Base-by-base conservation (phyloP, 108 stramenopile species). In the Nitzschia sp. region DNA sequence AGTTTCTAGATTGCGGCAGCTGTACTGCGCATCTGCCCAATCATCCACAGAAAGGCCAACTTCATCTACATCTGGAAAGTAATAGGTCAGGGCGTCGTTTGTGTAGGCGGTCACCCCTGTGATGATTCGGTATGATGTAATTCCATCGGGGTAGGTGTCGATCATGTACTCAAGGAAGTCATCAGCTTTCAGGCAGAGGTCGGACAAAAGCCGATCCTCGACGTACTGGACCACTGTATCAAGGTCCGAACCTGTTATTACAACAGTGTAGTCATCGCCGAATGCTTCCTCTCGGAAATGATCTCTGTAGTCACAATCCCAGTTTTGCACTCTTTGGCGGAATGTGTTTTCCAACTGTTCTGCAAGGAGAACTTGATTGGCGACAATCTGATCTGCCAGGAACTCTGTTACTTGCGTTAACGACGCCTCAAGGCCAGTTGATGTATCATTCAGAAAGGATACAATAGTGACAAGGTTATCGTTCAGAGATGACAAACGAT, bases 301-400 rank as follows among this genome's bases (percentile, higher is more conserved):
- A 53, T 72, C 71, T n/a, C 62, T 42, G 44, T 53, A 73, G 34
- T 48, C 63, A 56, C 80, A 78, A 53, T 78, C 77, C 80, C 80
- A 78, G 12, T 11, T 63, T 8, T 41, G 19, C 1, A 64, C 40
- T 19, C 69, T 57, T 61, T 75, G 73, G 7, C 34, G 50, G 52
- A 70, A 78, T 21, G 60, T 67, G 20, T 75, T 74, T 41, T 82
- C 64, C 46, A 77, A 42, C 12, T 56, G 57, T n/a, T 57, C 62
- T 11, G 44, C 8, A 2, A 66, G 43, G 22, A 73, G 34, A 2
- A 22, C 11, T 26, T 68, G 55, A 34, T 82, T 55, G 40, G 61
- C 56, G 0, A 20, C 37, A 12, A 82, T 73, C 42, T 70, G 69
- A 10, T 66, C 59, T 0, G 72, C 67, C 64, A 82, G 50, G 41